Conservation (phyloP, 768 basidiomycete species). For the Chalciporus chontae region DNA sequence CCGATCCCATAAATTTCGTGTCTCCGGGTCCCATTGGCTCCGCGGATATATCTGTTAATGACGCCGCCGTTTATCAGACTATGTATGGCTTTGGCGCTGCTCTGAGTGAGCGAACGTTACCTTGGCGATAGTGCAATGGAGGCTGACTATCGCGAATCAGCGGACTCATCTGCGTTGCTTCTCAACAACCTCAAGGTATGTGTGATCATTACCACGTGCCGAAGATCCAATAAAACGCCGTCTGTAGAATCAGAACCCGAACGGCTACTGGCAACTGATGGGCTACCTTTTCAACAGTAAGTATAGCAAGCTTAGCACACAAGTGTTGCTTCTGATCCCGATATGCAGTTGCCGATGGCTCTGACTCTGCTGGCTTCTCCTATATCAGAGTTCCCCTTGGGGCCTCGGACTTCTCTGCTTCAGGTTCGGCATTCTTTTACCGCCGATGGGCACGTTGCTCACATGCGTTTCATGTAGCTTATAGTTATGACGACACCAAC, state of each 20-base stretch:
- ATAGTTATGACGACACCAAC: conserved; percentile 61
- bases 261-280: conserved; percentile 57
- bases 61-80: conserved; percentile 51
- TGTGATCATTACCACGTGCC: not conserved
- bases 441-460: not conserved
- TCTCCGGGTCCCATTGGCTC: conserved; percentile 50
- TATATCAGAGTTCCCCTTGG: conserved; percentile 70
- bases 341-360: conserved; percentile 50
- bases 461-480: conserved; percentile 36
- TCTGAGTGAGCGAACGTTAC: conserved; percentile 44
- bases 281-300: conserved; percentile 51
- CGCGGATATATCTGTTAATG: conserved; percentile 63
- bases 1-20: conserved; percentile 31
- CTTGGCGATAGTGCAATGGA: not conserved
- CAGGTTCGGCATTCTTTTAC: conserved; percentile 33
- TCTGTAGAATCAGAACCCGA: conserved; percentile 44
- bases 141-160: conserved; percentile 32
- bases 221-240: not conserved
- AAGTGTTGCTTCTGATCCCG: not conserved
- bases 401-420: conserved; percentile 68
- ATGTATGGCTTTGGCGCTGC: conserved; percentile 67
- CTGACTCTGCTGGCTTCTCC: conserved; percentile 61
- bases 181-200: conserved; percentile 64
- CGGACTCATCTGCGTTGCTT: conserved; percentile 65
- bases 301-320: not conserved